Base-by-base conservation (phyloP, 306 rosid species). In the Vigna reflexopilosa region DNA sequence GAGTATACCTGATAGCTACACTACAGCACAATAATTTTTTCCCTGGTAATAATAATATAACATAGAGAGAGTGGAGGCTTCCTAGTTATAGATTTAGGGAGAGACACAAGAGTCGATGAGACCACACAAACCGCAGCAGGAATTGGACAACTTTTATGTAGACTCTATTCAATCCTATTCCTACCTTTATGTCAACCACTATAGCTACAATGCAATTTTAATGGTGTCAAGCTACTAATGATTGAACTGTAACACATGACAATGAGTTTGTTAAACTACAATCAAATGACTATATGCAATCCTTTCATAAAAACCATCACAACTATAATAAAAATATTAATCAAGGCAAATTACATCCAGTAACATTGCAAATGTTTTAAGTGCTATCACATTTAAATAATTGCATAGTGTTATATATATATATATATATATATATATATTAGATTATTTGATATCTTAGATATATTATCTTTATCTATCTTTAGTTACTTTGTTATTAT, bases 191-290 rank as follows among this genome's bases (percentile, higher is more conserved):
- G 15, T 42, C 4, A 32, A 45, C 68, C 77, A 13, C 62, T 55
- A 73, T 36, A 38, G n/a, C 55, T 8, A 73, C 4, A 80, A 67
- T 19, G n/a, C 51, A 44, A 47, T 73, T 73, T 67, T 42, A 36
- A 44, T 8, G 2, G 11, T 40, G 45, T 8, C 9, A 40, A 2
- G 45, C 45, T 40, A 40, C 45, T 40, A 7, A 40, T 2, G 11
- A 40, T 40, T 40, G 45, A 40, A 40, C 8, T 7, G 45, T 40
- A 40, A 7, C 10, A 40, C 11, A 40, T 40, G 45, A 40, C 45
- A 6, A 8, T 40, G 45, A 40, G 13, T 42, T 42, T 42, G 13
- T 42, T 42, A 9, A 42, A 42, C 47, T 42, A 42, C 12, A 36
- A 9, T 3, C 47, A 42, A 42, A 42, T 42, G 22, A 28, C 17